phyloP scores from a whole-genome alignment of 75 land plant species.

The Selaginella tamariscina region DNA sequence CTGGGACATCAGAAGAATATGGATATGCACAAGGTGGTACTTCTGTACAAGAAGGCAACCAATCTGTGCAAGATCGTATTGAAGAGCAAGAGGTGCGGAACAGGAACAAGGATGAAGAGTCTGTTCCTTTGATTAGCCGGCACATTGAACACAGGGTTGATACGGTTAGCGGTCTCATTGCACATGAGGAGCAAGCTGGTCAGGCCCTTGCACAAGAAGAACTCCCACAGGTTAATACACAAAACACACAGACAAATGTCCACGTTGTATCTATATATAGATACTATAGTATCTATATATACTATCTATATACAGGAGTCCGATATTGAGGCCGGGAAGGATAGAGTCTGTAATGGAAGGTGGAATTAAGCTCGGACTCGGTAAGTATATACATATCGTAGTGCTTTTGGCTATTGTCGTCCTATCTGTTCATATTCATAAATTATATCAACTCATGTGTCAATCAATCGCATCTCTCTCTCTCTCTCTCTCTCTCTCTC shows the following conservation, averaged over 20 bases:
- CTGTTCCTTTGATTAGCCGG: neutral
- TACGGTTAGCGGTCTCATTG: neutral
- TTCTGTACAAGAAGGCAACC: neutral
- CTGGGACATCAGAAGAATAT: neutral
- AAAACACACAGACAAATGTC: neutral
- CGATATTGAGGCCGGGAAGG: neutral
- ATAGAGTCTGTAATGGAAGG: constrained; percentile 28
- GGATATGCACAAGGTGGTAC: too few species aligned
- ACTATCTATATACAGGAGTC: neutral
- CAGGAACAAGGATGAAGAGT: neutral
- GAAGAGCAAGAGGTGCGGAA: neutral
- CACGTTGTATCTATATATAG: too few species aligned
- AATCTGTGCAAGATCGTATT: neutral
- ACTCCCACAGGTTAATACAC: neutral
- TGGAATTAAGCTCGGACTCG: constrained; percentile 85
- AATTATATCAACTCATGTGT: too few species aligned
- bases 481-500: too few species aligned
- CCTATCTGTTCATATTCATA: too few species aligned
- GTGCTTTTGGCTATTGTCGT: too few species aligned
- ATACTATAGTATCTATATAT: too few species aligned
- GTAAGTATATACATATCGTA: too few species aligned
- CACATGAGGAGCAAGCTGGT: neutral
- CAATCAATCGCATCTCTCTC: too few species aligned
- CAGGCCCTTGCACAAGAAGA: neutral
- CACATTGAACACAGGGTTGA: neutral